Evolutionary conservation across 768 basidiomycete species (phyloP), one percentile per base, ranked within the genome.

Genomic region (Candolleomyces eurysporus): DNA sequence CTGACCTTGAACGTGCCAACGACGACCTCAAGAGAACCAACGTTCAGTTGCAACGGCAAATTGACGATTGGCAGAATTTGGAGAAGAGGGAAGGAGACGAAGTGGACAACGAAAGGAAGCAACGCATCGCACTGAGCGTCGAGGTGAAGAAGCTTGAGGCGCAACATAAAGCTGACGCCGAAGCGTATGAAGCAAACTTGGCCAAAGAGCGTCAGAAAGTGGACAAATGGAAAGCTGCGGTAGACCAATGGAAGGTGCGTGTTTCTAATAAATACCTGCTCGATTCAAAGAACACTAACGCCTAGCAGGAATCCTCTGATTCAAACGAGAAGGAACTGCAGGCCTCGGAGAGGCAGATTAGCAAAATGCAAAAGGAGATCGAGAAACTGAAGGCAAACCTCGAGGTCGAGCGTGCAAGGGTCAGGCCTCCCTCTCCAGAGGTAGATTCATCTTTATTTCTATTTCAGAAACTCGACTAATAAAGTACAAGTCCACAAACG

Each of bases 51-150:
- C 79, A 82, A 54, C 80, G 81, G 16, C 90, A 92, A 65, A 74
- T 92, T 9, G 82, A 83, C 46, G 84, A 87, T 67, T 91, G 88
- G 89, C 80, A 89, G 66, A 79, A 71, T 30, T 71, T 90, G 17
- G 91, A 91, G 66, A 85, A 76, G 30, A 85, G 84, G 52, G 88
- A 85, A 51, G 85, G 81, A 11, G 82, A 76, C 17, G 85, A 89
- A 36, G 76, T 81, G 9, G 89, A 87, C 57, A 70, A 73, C 6
- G 72, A 81, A 56, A 79, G 85, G 46, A 86, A 84, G 67, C 75
- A 78, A 59, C 82, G 82, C 10, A 73, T 80, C 10, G 82, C 85
- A 36, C 75, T 91, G 11, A 87, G 91, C 60, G 72, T 82, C 3
- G 74, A 83, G 59, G 74, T 85, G 16, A 75, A 76, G 58, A 80